Conservation (phyloP, 257 asterid species). For the Orobanche coerulescens region DNA sequence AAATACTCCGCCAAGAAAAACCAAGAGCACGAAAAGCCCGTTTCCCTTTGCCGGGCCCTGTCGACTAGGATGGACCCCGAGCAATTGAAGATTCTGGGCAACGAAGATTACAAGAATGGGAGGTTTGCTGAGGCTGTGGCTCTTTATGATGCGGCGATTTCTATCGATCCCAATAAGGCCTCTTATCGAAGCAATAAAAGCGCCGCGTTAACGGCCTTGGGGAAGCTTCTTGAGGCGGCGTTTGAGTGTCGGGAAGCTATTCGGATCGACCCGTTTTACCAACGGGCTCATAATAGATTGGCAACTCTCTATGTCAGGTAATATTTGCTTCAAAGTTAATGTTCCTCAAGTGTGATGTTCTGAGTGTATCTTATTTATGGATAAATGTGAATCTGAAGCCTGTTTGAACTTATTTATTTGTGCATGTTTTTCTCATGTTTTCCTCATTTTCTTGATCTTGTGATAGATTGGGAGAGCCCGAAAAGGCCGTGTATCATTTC, state of each 20-base stretch:
- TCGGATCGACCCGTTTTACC: slow-evolving; percentile 60
- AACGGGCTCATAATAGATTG: slow-evolving; percentile 76
- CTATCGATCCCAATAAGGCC: slow-evolving; percentile 85
- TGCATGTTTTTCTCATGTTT: too few relatives aligned
- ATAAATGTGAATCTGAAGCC: too few relatives aligned
- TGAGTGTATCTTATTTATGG: background rate
- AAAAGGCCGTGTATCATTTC: slow-evolving; percentile 58
- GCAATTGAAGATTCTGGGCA: slow-evolving; percentile 78
- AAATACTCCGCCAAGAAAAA: slow-evolving; percentile 35
- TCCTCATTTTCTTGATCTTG: background rate
- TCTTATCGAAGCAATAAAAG: slow-evolving; percentile 93
- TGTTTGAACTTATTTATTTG: background rate
- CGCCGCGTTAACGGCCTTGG: slow-evolving; percentile 88
- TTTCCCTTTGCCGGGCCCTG: slow-evolving; percentile 68
- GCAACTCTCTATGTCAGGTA: slow-evolving; percentile 68
- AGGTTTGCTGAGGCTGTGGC: slow-evolving; percentile 88
- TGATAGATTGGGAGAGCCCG: slow-evolving; percentile 70
- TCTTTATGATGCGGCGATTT: slow-evolving; percentile 84
- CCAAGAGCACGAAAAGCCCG: slow-evolving; percentile 35
- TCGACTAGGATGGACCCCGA: slow-evolving; percentile 95
- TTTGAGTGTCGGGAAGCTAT: slow-evolving; percentile 84
- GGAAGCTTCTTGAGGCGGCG: slow-evolving; percentile 87
- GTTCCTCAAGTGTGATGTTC: background rate
- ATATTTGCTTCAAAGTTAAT: background rate
- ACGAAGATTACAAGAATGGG: slow-evolving; percentile 90